Percentiles rank a stretch among this genome's conserved stretches.
These are phyloP conservation scores for Aspergillus ellipticus DNA, from an alignment of 495 filamentous ascomycete species.

Conservation along the genomic window DNA sequence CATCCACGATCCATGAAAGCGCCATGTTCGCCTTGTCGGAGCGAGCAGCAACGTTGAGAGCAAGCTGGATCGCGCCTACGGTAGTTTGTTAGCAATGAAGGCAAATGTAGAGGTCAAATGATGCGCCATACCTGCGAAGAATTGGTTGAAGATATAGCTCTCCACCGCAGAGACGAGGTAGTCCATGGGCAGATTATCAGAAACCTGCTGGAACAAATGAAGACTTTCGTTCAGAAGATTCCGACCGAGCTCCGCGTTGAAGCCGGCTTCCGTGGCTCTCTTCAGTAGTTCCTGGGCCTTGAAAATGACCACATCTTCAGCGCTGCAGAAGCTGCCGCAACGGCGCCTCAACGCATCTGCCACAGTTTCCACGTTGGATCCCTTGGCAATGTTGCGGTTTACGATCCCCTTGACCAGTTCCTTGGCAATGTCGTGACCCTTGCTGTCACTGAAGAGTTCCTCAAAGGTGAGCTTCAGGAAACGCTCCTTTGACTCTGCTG, in stretches of 20 bases:
- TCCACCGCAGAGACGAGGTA: slow-evolving; percentile 73
- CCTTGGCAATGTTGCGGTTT: slow-evolving; percentile 91
- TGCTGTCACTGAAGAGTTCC: slow-evolving; percentile 70
- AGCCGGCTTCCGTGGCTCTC: slow-evolving; percentile 71
- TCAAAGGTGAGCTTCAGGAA: slow-evolving; percentile 79
- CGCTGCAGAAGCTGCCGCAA: slow-evolving; percentile 94
- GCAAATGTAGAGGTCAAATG: not conserved
- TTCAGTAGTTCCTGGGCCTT: slow-evolving; percentile 95
- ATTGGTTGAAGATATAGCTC: slow-evolving; percentile 74
- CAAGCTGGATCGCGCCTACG: slow-evolving; percentile 81
- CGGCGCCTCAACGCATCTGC: slow-evolving; percentile 85
- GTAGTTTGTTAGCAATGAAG: slow-evolving; percentile 11
- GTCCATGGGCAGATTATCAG: slow-evolving; percentile 70
- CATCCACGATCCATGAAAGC: slow-evolving; percentile 69
- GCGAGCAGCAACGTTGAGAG: slow-evolving; percentile 73
- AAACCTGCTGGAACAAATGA: slow-evolving; percentile 82
- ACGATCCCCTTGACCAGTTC: slow-evolving; percentile 97
- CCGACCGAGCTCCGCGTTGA: slow-evolving; percentile 72
- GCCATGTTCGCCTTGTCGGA: slow-evolving; percentile 82
- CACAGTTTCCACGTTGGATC: slow-evolving; percentile 94
- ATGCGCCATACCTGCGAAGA: slow-evolving; percentile 62
- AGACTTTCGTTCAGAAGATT: slow-evolving; percentile 84
- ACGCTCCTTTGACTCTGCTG: slow-evolving; percentile 60
- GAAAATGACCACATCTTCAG: slow-evolving; percentile 95
- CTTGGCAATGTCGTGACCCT: slow-evolving; percentile 89